Conservation (phyloP, 352 stramenopile species). For the Phytophthora melonis region DNA sequence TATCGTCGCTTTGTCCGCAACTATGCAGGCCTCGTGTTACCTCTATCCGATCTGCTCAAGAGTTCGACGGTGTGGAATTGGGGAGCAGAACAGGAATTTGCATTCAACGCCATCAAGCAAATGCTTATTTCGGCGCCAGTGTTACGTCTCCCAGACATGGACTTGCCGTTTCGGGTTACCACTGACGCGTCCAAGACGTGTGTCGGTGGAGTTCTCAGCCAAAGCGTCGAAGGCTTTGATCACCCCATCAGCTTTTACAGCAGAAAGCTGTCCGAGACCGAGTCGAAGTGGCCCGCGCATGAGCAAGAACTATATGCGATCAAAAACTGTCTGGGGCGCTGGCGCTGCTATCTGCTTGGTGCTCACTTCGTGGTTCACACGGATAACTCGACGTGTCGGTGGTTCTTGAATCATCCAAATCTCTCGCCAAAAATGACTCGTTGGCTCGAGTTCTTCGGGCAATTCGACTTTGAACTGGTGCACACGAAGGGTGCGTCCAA, state of each 20-base stretch:
- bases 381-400: constrained; percentile 7
- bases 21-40: constrained; percentile 22
- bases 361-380: constrained; percentile 6
- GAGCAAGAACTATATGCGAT: background rate
- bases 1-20: constrained; percentile 10
- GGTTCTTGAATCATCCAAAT: constrained; percentile 10
- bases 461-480: constrained; percentile 13
- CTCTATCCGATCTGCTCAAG: constrained; percentile 25
- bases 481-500: constrained; percentile 10
- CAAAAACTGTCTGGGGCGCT: constrained; percentile 1
- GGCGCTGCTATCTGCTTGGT: constrained; percentile 7
- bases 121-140: constrained; percentile 17
- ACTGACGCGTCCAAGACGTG: constrained; percentile 9
- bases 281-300: constrained; percentile 11
- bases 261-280: constrained; percentile 5
- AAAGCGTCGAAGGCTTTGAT: constrained; percentile 7
- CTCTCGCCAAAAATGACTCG: constrained; percentile 1
- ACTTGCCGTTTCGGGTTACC: constrained; percentile 2
- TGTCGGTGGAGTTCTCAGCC: constrained; percentile 12
- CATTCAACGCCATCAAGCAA: constrained; percentile 23
- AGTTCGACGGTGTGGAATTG: constrained; percentile 23
- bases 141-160: constrained; percentile 12
- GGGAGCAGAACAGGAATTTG: constrained; percentile 16
- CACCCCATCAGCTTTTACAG: constrained; percentile 14
- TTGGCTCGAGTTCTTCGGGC: constrained; percentile 8